Conservation (phyloP, 176 grass and related monocot genomes). For the Sorghum bicolor region Sorghum_bicolor_NCBIv3 NC_012870.2:75462001-75462500, state of each 20-base stretch:
- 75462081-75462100: not conserved
- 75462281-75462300: slow-evolving; percentile 64
- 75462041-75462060: not conserved
- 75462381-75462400: slow-evolving; percentile 38
- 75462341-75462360: slow-evolving; percentile 69
- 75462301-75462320: slow-evolving; percentile 6
- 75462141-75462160: slow-evolving; percentile 29
- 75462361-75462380: slow-evolving; percentile 38
- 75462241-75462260: slow-evolving; percentile 62
- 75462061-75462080: not conserved
- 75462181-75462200: slow-evolving; percentile 81
- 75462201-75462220: slow-evolving; percentile 82
- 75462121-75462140: slow-evolving; percentile 30
- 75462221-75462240: slow-evolving; percentile 59
- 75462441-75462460: slow-evolving; percentile 18
- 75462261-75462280: slow-evolving; percentile 75
- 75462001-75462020: not conserved
- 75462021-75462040: not conserved
- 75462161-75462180: slow-evolving; percentile 56
- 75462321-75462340: slow-evolving; percentile 47
- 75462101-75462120: slow-evolving; percentile 31
- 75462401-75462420: slow-evolving; percentile 57
- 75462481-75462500: slow-evolving; percentile 33
- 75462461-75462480: slow-evolving; percentile 36
- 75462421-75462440: slow-evolving; percentile 36